Evolutionary conservation across 345 rosid genomes (phyloP).

Genomic region (Populus euphratica): DNA sequence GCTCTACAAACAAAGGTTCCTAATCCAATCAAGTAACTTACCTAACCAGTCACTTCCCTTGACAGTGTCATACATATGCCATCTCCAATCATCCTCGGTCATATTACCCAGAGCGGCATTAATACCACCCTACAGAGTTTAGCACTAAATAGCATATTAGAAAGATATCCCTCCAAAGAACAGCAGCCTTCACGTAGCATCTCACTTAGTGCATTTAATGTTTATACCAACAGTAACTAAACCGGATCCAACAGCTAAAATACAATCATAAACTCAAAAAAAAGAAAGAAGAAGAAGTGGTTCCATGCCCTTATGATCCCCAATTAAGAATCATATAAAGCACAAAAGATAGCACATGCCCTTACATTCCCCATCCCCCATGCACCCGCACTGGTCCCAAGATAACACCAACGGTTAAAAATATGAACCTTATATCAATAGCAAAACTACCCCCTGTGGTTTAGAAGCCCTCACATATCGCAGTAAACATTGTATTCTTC

Average conservation of each 20-base stretch:
- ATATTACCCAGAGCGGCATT: conserved; percentile 98
- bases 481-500: neutral
- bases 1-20: neutral
- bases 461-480: neutral
- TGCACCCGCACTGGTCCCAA: neutral
- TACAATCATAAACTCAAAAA: neutral
- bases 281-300: neutral
- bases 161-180: neutral
- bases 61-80: conserved; percentile 99
- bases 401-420: neutral
- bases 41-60: conserved; percentile 99
- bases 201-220: neutral
- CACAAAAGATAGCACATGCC: neutral
- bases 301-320: neutral
- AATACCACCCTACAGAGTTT: conserved; percentile 79
- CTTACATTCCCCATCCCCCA: conserved; percentile 1
- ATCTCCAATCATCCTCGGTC: conserved; percentile 98
- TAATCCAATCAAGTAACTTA: conserved; percentile 20
- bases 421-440: neutral
- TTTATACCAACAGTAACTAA: neutral
- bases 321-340: neutral
- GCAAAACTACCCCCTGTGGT: neutral
- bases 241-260: neutral
- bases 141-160: conserved; percentile 7
- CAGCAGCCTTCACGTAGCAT: neutral